These are phyloP conservation scores for Dothideomycetidae sp. DNA, from an alignment of 2,329 filamentous ascomycete genomes.

Conservation along the genomic window DNA sequence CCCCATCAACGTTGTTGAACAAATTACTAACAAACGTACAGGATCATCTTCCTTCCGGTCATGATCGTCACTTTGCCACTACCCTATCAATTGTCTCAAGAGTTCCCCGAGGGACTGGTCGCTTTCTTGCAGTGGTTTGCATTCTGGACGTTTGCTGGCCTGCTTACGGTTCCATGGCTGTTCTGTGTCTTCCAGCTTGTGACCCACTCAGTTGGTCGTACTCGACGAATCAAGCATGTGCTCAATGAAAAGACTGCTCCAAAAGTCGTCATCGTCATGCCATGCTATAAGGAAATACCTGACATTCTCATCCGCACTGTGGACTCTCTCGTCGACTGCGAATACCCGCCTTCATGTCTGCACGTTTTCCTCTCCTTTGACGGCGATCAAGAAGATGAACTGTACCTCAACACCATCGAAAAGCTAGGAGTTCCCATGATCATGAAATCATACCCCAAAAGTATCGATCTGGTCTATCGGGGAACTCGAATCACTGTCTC, in stretches of 20 bases:
- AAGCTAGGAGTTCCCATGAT: slow-evolving; percentile 69
- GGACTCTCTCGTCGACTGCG: slow-evolving; percentile 83
- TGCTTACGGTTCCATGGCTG: slow-evolving; percentile 80
- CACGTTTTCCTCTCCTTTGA: slow-evolving; percentile 95
- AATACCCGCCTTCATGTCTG: slow-evolving; percentile 82
- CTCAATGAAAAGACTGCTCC: slow-evolving; percentile 76
- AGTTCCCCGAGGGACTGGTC: slow-evolving; percentile 59
- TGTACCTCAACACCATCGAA: slow-evolving; percentile 75
- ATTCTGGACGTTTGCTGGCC: slow-evolving; percentile 79
- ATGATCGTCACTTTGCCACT: slow-evolving; percentile 89
- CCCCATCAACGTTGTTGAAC: too few species aligned
- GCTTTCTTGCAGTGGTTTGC: slow-evolving; percentile 78
- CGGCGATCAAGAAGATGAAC: slow-evolving; percentile 73
- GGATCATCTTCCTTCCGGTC: slow-evolving; percentile 74
- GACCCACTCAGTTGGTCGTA: slow-evolving; percentile 70
- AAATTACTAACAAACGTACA: too few species aligned
- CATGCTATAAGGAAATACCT: slow-evolving; percentile 84
- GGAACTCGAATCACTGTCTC: slow-evolving; percentile 78
- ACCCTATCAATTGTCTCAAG: slow-evolving; percentile 53
- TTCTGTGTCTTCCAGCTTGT: slow-evolving; percentile 87
- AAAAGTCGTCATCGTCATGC: slow-evolving; percentile 93
- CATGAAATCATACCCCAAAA: slow-evolving; percentile 66
- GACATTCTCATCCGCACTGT: slow-evolving; percentile 72
- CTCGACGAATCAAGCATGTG: slow-evolving; percentile 66
- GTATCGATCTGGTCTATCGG: slow-evolving; percentile 79